phyloP scores from a whole-genome alignment of 192 early-diverging fungal species.

The Mortierella hygrophila region DNA sequence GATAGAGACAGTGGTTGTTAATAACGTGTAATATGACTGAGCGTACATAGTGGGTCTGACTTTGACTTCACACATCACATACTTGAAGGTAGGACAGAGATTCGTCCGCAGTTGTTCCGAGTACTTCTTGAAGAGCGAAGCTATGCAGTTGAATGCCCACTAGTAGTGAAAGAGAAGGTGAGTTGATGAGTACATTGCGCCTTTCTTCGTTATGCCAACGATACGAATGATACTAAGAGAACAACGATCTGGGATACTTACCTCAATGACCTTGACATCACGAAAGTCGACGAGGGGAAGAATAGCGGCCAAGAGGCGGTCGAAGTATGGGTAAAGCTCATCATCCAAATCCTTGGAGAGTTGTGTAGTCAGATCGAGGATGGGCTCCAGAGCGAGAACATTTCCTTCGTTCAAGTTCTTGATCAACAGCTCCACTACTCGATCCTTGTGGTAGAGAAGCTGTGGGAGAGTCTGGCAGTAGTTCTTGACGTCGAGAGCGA shows the following conservation, averaged over 20 bases:
- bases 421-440: slow-evolving; percentile 76
- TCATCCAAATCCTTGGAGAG: slow-evolving; percentile 93
- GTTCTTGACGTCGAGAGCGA: slow-evolving; percentile 74
- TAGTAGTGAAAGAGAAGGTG: slow-evolving; percentile 23
- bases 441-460: slow-evolving; percentile 91
- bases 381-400: slow-evolving; percentile 80
- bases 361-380: slow-evolving; percentile 85
- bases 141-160: slow-evolving; percentile 88
- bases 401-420: slow-evolving; percentile 73
- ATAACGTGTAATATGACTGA: background rate
- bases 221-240: background rate
- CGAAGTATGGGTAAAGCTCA: slow-evolving; percentile 87
- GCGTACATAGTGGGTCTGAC: background rate
- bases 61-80: slow-evolving; percentile 29
- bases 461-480: slow-evolving; percentile 84
- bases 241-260: slow-evolving; percentile 19
- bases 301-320: slow-evolving; percentile 73
- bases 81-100: slow-evolving; percentile 80
- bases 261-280: slow-evolving; percentile 84
- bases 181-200: background rate
- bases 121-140: slow-evolving; percentile 93
- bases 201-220: background rate
- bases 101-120: slow-evolving; percentile 76
- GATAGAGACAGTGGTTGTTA: background rate
- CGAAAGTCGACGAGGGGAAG: slow-evolving; percentile 73